Conservation (phyloP, 164 flowering plant genomes). For the Tetracentron sinense region DNA sequence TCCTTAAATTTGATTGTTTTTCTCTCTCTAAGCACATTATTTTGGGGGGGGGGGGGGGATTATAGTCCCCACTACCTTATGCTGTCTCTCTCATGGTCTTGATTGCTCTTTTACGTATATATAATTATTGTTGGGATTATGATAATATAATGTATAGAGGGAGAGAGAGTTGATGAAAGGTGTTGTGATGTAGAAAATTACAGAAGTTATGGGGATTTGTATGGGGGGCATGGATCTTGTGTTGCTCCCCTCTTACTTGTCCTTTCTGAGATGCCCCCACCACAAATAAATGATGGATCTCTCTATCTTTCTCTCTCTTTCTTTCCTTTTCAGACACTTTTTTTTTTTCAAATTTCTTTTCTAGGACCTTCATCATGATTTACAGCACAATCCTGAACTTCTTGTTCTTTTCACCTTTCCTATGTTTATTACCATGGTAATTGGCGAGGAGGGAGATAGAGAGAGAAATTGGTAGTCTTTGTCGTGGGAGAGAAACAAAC, state of each 20-base stretch:
- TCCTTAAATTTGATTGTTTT: not conserved
- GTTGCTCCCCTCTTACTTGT: not conserved
- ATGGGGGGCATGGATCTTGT: constrained; percentile 1
- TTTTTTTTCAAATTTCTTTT: too few relatives aligned
- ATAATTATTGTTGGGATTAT: not conserved
- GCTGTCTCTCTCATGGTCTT: not conserved
- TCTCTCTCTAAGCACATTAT: not conserved
- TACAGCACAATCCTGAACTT: not conserved
- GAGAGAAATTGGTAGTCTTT: too few relatives aligned
- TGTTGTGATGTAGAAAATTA: not conserved
- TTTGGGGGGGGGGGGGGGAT: not conserved
- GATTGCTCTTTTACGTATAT: not conserved
- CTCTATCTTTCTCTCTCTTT: not conserved
- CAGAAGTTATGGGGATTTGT: not conserved
- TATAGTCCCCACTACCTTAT: not conserved
- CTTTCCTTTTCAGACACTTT: not conserved
- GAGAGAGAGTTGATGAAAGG: not conserved
- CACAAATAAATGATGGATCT: not conserved
- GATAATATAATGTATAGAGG: not conserved
- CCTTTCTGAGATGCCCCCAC: not conserved
- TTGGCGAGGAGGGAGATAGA: not conserved
- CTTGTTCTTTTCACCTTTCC: not conserved
- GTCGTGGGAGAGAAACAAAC: too few relatives aligned
- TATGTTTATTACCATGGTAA: not conserved
- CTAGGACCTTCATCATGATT: not conserved